Base-by-base conservation (phyloP, 2,329 filamentous ascomycete species). In the Aspergillus fumigatus region DNA sequence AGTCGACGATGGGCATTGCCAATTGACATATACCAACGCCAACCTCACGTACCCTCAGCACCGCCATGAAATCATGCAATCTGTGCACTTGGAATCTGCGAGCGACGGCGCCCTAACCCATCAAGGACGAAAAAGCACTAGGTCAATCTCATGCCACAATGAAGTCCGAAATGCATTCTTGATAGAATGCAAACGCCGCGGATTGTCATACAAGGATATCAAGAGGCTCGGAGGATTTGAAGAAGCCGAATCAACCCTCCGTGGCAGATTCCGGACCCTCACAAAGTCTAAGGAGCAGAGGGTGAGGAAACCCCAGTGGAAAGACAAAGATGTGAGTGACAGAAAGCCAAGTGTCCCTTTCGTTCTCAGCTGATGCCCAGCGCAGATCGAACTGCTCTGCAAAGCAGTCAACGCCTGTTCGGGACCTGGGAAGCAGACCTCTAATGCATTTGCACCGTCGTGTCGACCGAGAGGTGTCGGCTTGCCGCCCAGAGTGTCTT, bases 401-500 rank as follows among this genome's bases (percentile, higher is more conserved):
- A 67, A 76, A 63, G 76, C 70, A 1, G 76, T 79, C 3, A 51
- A 55, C 10, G 55, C 59, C 11, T 70, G 55, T 54, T 55, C 65
- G 0, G 66, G 67, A 21, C 55, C 60, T 51, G 54, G 43, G 23
- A 59, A 26, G 50, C 50, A 55, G 14, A 49, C 43, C 19, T 19
- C 40, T 52, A 27, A 48, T 23, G 4, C 35, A 11, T 54, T 54
- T 21, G 52, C 11, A 23, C 53, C 51, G 45, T 52, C 29, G 23
- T 57, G 49, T 48, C 55, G 45, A 9, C 53, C 53, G 19, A 50
- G 52, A 32, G 40, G 50, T 41, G 45, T 48, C 48, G 56, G 60
- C 25, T 63, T 64, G 26, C 58, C 66, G 1, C 71, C 70, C 1
- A 84, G 80, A 65, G 73, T 85, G 2, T 79, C 81, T 0, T 87